Evolutionary conservation across 805 yeast genomes (phyloP).

Genomic region (Myxozyma nipponensis): DNA sequence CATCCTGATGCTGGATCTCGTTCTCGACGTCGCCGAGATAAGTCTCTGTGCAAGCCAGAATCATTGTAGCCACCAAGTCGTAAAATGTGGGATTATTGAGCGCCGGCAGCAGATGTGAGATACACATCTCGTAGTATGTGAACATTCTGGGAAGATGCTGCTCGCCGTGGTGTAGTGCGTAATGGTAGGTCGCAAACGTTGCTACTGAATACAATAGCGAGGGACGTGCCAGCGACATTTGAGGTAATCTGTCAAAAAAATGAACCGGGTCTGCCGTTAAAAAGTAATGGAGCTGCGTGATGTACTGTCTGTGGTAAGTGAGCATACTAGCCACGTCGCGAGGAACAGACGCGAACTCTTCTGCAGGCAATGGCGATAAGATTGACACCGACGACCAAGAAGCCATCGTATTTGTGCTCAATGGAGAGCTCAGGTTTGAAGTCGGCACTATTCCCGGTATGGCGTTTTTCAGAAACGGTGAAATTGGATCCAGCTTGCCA

Average conservation of each 20-base stretch:
- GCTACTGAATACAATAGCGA: constrained; percentile 24
- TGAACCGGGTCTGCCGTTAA: constrained; percentile 16
- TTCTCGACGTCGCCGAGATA: constrained; percentile 26
- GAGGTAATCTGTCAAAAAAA: constrained; percentile 11
- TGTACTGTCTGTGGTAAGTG: constrained; percentile 10
- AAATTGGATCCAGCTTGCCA: not conserved
- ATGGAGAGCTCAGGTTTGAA: not conserved
- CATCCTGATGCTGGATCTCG: constrained; percentile 24
- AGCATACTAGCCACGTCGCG: constrained; percentile 12
- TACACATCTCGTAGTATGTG: constrained; percentile 18
- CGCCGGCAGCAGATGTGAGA: constrained; percentile 8
- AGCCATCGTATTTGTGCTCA: not conserved
- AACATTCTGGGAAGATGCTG: constrained; percentile 41
- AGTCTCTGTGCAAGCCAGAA: constrained; percentile 17
- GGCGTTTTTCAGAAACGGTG: too few species aligned
- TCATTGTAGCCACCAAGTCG: constrained; percentile 14
- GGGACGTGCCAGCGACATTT: constrained; percentile 2
- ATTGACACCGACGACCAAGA: not conserved
- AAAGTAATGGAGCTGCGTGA: constrained; percentile 21
- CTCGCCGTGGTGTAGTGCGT: constrained; percentile 51
- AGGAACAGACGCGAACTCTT: constrained; percentile 3
- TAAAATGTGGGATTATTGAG: constrained; percentile 8
- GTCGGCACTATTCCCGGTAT: not conserved
- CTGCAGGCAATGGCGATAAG: not conserved
- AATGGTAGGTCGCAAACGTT: constrained; percentile 34